Conservation (phyloP, 1,139 yeast genomes). For the Lipomyces yarrowii region DNA sequence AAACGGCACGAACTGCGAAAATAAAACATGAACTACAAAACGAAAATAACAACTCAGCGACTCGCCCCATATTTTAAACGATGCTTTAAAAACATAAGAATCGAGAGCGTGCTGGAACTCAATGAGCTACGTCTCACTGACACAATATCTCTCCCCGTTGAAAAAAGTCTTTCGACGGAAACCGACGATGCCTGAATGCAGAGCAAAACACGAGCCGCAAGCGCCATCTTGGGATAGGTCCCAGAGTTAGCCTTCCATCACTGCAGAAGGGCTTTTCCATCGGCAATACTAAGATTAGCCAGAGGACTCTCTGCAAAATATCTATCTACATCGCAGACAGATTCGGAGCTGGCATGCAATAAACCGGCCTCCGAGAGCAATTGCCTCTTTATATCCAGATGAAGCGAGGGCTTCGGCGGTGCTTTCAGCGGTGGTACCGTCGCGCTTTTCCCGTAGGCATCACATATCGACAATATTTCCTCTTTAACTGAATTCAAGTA, state of each 20-base stretch:
- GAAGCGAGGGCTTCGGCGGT: not conserved
- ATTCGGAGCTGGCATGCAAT: too few relatives aligned
- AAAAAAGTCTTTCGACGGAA: not conserved
- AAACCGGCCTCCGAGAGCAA: too few relatives aligned
- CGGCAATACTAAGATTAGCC: too few relatives aligned
- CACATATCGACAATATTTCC: not conserved
- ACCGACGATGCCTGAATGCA: not conserved
- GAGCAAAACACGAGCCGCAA: not conserved
- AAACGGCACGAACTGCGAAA: not conserved
- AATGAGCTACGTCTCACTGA: not conserved
- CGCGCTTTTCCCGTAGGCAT: not conserved
- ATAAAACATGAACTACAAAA: too few relatives aligned
- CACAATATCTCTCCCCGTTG: not conserved
- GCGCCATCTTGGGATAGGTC: not conserved
- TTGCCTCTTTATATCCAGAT: not conserved
- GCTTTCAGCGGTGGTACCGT: not conserved
- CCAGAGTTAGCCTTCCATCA: not conserved
- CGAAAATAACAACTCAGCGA: not conserved
- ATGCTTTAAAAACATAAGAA: not conserved
- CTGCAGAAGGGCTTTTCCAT: too few relatives aligned
- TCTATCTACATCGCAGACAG: too few relatives aligned
- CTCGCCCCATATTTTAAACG: not conserved
- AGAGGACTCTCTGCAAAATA: too few relatives aligned
- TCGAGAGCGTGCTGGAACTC: not conserved
- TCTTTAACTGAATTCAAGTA: not conserved